phyloP scores from a whole-genome alignment of 2,329 filamentous ascomycete species.

The Penicillium freii region DNA sequence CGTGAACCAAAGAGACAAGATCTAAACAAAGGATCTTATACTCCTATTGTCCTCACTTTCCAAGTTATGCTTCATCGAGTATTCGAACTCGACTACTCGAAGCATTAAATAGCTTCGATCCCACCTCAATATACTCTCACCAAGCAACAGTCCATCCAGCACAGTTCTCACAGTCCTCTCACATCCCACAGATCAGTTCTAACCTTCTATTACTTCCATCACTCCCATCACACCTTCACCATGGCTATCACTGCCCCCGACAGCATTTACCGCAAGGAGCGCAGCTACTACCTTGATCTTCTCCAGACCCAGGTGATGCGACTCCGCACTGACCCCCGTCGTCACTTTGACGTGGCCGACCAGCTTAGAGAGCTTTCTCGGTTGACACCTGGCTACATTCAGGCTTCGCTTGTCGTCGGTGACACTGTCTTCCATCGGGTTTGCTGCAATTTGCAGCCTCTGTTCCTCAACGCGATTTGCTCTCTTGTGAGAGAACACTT shows the following conservation, averaged over 20 bases:
- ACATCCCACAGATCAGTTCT: not conserved
- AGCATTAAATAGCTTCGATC: not conserved
- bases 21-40: not conserved
- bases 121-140: not conserved
- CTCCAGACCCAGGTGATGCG: not conserved
- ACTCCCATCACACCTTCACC: not conserved
- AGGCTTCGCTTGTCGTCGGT: not conserved
- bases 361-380: not conserved
- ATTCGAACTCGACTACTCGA: not conserved
- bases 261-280: not conserved
- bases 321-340: not conserved
- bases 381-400: not conserved
- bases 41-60: not conserved
- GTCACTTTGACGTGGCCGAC: not conserved
- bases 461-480: not conserved
- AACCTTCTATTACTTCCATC: not conserved
- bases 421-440: not conserved
- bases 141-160: not conserved
- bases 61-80: not conserved
- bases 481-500: not conserved
- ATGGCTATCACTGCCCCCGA: not conserved
- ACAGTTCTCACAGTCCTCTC: not conserved
- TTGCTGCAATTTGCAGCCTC: not conserved
- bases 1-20: not conserved
- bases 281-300: not conserved